Base-by-base conservation (phyloP, 2,329 filamentous ascomycete species). In the Xylaria sp. region DNA sequence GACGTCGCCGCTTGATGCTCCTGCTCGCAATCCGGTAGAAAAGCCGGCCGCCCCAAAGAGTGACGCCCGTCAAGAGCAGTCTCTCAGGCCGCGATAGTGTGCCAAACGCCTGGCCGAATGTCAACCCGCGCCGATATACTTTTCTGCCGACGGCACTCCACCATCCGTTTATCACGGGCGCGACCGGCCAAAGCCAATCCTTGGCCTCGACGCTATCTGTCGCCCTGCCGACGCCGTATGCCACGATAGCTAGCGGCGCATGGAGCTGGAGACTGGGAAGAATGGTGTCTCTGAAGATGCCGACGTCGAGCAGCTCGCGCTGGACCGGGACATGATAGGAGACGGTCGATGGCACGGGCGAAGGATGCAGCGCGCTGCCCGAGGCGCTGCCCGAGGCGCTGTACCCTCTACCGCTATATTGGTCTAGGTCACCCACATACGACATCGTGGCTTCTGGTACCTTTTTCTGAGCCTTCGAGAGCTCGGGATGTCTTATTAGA, bases 101-200 rank as follows among this genome's bases (percentile, higher is more conserved):
- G 21, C 77, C 72, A 73, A 85, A 82, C 18, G 86, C 85, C 55
- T 83, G 79, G 1, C 79, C 73, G 5, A 86, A 66, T 0, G 85
- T 82, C 23, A 86, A 75, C 1, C 84, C 82, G 35, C 83, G 80
- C 65, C 82, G 78, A 57, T 81, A 76, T 12, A 87, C 79, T 5
- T 83, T 84, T n/a, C 82, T 80, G 16, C 87, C 86, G 50, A 90
- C 77, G 25, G 87, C 86, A 63, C 82, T 85, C 85, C 86, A 89
- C 88, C 87, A 90, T 13, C 68, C 70, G 23, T 72, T 72, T 12
- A 54, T 32, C 50, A 89, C 83, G 72, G 85, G 85, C 2, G 81
- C 85, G 3, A 82, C 78, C 0, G 87, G 85, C 87, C 87, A 89
- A 5, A 87, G 77, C 81, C 84, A 87, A 75, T 90, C 87, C 73